phyloP scores from a whole-genome alignment of 345 rosid species.

The Cochlearia excelsa region DNA sequence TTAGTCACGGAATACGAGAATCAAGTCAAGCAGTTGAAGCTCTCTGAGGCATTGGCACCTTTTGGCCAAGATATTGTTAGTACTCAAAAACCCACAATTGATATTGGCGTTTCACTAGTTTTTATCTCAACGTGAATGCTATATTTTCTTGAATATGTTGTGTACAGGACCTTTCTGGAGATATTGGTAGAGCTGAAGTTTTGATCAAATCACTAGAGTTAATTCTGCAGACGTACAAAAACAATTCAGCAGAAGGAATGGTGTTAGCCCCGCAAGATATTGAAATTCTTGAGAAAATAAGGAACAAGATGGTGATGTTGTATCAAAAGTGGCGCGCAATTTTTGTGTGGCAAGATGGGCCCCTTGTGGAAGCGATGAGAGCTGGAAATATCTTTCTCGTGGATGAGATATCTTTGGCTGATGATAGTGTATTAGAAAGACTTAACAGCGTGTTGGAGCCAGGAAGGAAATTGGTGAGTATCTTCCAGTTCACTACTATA shows the following conservation, averaged over 20 bases:
- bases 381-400: constrained; percentile 77
- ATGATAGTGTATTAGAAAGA: constrained; percentile 93
- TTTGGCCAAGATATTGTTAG: constrained; percentile 47
- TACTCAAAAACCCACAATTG: constrained; percentile 5
- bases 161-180: constrained; percentile 58
- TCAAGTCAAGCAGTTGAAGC: constrained; percentile 55
- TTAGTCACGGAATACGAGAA: constrained; percentile 50
- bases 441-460: constrained; percentile 94
- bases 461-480: constrained; percentile 73
- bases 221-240: constrained; percentile 41
- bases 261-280: constrained; percentile 44
- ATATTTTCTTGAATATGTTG: constrained; percentile 8
- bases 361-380: constrained; percentile 92
- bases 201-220: constrained; percentile 47
- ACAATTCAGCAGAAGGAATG: constrained; percentile 39
- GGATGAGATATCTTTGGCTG: constrained; percentile 98
- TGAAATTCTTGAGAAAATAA: constrained; percentile 53
- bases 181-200: constrained; percentile 60
- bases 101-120: neutral
- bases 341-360: constrained; percentile 96
- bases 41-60: constrained; percentile 44
- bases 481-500: constrained; percentile 7
- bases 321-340: constrained; percentile 76
- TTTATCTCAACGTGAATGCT: constrained; percentile 11
- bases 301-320: constrained; percentile 49